phyloP scores from a whole-genome alignment of 495 filamentous ascomycete species.

The Massariosphaeria phaeospora region DNA sequence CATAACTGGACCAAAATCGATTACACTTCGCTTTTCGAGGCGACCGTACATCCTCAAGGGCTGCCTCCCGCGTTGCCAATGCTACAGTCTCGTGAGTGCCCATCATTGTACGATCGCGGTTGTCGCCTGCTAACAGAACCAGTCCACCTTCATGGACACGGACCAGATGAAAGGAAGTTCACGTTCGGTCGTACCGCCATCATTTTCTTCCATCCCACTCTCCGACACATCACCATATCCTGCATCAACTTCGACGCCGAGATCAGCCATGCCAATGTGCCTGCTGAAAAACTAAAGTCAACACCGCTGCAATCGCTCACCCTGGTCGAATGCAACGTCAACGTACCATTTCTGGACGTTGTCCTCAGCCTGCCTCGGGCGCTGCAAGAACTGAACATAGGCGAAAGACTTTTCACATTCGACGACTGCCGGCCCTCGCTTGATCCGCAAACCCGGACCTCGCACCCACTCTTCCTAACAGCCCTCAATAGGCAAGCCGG shows the following conservation, averaged over 20 bases:
- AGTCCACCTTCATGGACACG: constrained; percentile 27
- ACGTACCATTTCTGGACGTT: constrained; percentile 10
- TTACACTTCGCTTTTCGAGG: constrained; percentile 14
- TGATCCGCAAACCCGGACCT: background rate
- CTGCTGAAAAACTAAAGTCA: constrained; percentile 6
- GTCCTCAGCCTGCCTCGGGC: constrained; percentile 21
- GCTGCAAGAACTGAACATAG: constrained; percentile 22
- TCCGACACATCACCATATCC: constrained; percentile 21
- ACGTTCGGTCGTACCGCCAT: constrained; percentile 11
- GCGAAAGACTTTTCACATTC: constrained; percentile 22
- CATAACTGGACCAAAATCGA: constrained; percentile 14
- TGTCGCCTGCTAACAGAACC: background rate
- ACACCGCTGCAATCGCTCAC: constrained; percentile 20
- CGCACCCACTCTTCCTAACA: constrained; percentile 11
- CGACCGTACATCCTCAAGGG: background rate
- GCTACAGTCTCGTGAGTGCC: constrained; percentile 25
- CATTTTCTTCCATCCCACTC: constrained; percentile 30
- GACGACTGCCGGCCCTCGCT: background rate
- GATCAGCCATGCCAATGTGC: background rate
- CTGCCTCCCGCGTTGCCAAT: background rate
- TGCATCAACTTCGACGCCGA: constrained; percentile 20
- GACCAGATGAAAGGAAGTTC: background rate
- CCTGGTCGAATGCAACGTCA: constrained; percentile 31
- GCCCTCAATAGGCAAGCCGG: constrained; percentile 17
- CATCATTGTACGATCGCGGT: background rate